These are phyloP conservation scores for Magnusiomyces fungicola DNA, from an alignment of 1,139 yeast genomes.

Conservation along the genomic window DNA sequence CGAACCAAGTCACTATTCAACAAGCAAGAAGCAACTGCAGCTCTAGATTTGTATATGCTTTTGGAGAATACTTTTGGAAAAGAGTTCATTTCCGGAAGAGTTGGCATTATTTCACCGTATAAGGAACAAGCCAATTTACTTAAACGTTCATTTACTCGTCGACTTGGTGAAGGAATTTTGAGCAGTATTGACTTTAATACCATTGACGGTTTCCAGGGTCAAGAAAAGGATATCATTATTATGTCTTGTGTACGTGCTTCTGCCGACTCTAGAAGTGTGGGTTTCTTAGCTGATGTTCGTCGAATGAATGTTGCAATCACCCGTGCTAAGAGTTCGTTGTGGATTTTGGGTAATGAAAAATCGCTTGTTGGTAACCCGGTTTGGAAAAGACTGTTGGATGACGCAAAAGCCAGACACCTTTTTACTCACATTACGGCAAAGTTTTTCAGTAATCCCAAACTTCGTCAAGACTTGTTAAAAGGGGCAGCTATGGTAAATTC, in stretches of 20 bases:
- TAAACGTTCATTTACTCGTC: conserved; percentile 46
- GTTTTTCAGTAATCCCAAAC: not conserved
- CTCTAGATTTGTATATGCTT: conserved; percentile 41
- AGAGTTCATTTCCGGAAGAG: conserved; percentile 54
- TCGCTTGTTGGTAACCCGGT: conserved; percentile 49
- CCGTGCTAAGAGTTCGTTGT: conserved; percentile 82
- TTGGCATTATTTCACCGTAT: conserved; percentile 92
- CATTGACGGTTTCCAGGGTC: conserved; percentile 97
- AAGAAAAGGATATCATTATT: conserved; percentile 87
- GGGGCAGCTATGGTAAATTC: not conserved
- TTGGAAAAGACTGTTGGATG: conserved; percentile 59
- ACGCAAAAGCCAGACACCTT: conserved; percentile 47
- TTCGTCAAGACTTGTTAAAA: not conserved
- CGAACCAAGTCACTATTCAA: conserved; percentile 15
- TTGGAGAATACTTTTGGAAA: conserved; percentile 10
- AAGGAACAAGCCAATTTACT: conserved; percentile 71
- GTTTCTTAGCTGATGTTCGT: conserved; percentile 79
- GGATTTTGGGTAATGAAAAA: conserved; percentile 77
- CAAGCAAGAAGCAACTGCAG: conserved; percentile 11
- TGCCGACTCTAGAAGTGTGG: conserved; percentile 47
- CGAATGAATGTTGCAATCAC: conserved; percentile 96
- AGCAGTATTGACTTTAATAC: conserved; percentile 81
- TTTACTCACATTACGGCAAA: not conserved
- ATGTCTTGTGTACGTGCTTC: conserved; percentile 93
- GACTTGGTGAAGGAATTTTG: conserved; percentile 56